Evolutionary conservation across 148 eudicot genomes (phyloP), one percentile per base, ranked within the genome.

Genomic region (Fagopyrum homotropicum): DNA sequence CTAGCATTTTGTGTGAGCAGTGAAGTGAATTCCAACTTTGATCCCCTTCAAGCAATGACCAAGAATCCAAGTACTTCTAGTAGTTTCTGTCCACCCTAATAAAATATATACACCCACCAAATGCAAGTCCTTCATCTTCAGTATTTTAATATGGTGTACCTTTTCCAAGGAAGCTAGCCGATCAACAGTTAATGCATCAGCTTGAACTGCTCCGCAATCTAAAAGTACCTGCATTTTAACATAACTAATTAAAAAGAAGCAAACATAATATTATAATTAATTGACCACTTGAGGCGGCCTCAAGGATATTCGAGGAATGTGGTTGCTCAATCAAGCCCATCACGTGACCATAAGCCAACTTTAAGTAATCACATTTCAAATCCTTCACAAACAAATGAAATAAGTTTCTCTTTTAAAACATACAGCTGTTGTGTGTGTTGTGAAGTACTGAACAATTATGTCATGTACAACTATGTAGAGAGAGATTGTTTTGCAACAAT

Each of bases 191-290:
- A 95, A 83, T 73, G 99, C 99, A 85, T 95, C 99, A 73, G 97
- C 93, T 86, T 95, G 99, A 82, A 95, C 97, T 72, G 99, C 99
- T 80, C 99, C 99, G 85, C 99, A 95, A 77, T 95, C 99, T 70
- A 95, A 79, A 64, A 95, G 90, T 66, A 95, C 89, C 99, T 95
- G 85, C 22, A 73, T 68, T 50, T 63, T 70, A 75, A 22, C 45
- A 72, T 69, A 73, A 54, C 51, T 74, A 1, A 56, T 46, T n/a
- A 55, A 69, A 52, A 35, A 19, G 66, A 61, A 73, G 47, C 50
- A 70, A 5, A 51, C 30, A 48, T 43, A 29, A 30, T 47, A 47
- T 47, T 19, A 12, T 9, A n/a, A 47, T 72, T 19, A 2, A 5
- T 47, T 48, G 40, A 8, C 11, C 51, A 46, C 22, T 47, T 30